Percentiles rank a stretch among this genome's conserved stretches.
Evolutionary conservation across 2,329 filamentous ascomycete species (phyloP).

Genomic region (Nemania sp.): DNA sequence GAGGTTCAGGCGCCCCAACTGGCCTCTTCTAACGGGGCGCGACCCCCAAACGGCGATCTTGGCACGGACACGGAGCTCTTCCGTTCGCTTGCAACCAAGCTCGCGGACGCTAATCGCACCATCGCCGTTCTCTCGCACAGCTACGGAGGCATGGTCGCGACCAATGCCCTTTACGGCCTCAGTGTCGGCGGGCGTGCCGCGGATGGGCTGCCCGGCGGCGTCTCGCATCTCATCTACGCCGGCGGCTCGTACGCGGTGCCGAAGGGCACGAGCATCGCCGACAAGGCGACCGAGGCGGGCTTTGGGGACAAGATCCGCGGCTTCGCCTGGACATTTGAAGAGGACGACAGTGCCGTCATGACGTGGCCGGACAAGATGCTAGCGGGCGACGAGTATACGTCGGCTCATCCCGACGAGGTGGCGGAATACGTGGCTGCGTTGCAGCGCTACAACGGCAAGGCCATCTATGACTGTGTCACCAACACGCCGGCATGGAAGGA

Average conservation of each 20-base stretch:
- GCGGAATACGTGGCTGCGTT: neutral
- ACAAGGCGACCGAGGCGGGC: neutral
- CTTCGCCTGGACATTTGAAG: neutral
- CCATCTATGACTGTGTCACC: neutral
- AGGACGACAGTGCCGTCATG: neutral
- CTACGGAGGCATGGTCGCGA: slow-evolving; percentile 1
- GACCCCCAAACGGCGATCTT: neutral
- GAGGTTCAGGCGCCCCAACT: neutral
- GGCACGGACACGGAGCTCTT: neutral
- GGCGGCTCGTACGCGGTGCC: neutral
- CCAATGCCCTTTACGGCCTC: neutral
- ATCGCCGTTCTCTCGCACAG: neutral
- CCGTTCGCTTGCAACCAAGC: neutral
- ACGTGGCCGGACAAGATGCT: slow-evolving; percentile 1
- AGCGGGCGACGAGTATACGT: neutral
- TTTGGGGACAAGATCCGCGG: neutral
- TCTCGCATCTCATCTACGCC: neutral
- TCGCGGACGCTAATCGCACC: neutral
- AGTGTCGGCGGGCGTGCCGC: neutral
- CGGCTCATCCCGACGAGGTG: neutral
- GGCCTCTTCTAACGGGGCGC: neutral
- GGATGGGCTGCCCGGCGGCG: neutral
- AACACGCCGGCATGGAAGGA: neutral
- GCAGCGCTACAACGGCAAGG: neutral
- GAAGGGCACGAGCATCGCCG: neutral